Conservation (phyloP, 768 basidiomycete genomes). For the Agrocybe pediades region DNA sequence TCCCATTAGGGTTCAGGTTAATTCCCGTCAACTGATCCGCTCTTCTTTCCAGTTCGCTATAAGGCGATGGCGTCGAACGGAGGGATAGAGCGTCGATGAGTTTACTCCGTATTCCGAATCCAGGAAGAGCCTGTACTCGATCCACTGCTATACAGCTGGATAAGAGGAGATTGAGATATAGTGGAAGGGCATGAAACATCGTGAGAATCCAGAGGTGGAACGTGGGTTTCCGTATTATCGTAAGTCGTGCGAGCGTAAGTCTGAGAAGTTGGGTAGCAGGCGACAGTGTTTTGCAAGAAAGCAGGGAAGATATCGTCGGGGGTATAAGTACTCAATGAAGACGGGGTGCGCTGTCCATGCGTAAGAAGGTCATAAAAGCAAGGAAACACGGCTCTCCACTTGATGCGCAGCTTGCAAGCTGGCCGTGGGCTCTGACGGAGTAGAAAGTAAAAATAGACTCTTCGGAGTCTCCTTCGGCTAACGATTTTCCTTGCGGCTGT, state of each 20-base stretch:
- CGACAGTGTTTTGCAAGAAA: neutral
- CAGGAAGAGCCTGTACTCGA: neutral
- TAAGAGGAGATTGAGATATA: neutral
- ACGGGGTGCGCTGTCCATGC: neutral
- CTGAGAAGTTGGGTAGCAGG: too few species aligned
- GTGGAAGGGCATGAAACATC: neutral
- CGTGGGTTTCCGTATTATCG: neutral
- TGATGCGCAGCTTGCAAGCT: neutral
- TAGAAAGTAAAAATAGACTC: neutral
- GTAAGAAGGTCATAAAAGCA: neutral
- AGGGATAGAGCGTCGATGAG: neutral
- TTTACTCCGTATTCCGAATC: neutral
- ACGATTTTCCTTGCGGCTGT: neutral
- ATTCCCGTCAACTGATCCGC: conserved; percentile 19
- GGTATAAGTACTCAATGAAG: neutral
- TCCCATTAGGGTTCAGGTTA: conserved; percentile 48
- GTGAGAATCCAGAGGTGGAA: neutral
- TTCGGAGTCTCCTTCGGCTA: neutral
- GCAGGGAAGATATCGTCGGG: neutral
- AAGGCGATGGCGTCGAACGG: neutral
- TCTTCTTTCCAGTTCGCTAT: neutral
- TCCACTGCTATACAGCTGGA: neutral
- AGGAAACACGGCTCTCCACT: neutral
- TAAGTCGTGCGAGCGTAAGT: neutral
- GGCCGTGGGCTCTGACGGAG: neutral